phyloP scores from a whole-genome alignment of 768 basidiomycete genomes.

The Tricholoma sp. region DNA sequence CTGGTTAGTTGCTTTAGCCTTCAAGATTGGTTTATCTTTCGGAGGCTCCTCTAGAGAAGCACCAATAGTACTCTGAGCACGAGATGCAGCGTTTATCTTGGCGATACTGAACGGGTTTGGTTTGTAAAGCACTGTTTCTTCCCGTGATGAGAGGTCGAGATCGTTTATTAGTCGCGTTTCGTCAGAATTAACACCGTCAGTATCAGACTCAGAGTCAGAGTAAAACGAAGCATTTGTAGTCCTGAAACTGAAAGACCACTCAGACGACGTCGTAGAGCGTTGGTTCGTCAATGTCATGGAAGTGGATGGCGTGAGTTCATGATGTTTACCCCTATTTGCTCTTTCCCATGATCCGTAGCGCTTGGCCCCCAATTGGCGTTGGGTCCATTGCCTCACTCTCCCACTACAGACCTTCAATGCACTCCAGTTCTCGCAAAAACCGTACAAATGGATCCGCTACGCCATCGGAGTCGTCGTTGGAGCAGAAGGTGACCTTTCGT shows the following conservation, averaged over 20 bases:
- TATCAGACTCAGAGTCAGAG: slow-evolving; percentile 17
- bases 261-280: slow-evolving; percentile 5
- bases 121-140: slow-evolving; percentile 60
- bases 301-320: not conserved
- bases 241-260: slow-evolving; percentile 37
- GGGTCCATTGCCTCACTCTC: no score
- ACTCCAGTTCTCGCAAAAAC: no score
- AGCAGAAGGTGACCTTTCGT: no score
- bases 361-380: no score
- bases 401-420: no score
- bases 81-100: slow-evolving; percentile 66
- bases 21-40: not conserved
- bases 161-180: slow-evolving; percentile 34
- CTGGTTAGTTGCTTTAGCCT: not conserved
- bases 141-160: slow-evolving; percentile 54
- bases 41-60: not conserved
- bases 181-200: slow-evolving; percentile 5
- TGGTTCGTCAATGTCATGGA: not conserved
- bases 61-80: slow-evolving; percentile 19
- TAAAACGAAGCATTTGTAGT: slow-evolving; percentile 17
- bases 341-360: no score
- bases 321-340: no score
- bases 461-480: no score
- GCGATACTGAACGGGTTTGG: slow-evolving; percentile 82
- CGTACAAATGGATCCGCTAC: no score